Conservation (phyloP, 208 protist genomes). For the Crithidia acanthocephali region DNA sequence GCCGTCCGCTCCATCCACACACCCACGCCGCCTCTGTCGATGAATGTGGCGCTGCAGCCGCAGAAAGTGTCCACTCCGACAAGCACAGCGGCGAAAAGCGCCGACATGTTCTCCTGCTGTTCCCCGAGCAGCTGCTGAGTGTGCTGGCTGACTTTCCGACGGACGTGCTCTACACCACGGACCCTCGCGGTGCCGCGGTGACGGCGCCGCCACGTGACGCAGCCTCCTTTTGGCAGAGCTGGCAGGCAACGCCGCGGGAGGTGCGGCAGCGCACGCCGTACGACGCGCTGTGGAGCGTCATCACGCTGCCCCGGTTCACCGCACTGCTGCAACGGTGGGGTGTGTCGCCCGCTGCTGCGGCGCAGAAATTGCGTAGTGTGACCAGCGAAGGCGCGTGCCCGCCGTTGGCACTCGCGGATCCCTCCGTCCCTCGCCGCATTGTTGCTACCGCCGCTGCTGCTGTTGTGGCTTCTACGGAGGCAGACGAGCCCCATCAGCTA, state of each 20-base stretch:
- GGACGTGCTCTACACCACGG: conserved; percentile 41
- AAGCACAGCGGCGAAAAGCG: background rate
- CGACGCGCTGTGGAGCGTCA: conserved; percentile 43
- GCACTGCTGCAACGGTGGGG: conserved; percentile 53
- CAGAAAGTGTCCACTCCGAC: background rate
- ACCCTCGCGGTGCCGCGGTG: conserved; percentile 36
- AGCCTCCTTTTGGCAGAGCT: conserved; percentile 23
- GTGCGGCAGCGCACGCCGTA: conserved; percentile 26
- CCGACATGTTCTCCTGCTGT: conserved; percentile 37
- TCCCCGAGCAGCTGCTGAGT: conserved; percentile 43
- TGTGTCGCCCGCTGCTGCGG: conserved; percentile 27
- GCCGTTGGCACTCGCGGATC: too few relatives aligned
- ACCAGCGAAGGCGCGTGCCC: too few relatives aligned
- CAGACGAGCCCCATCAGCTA: background rate
- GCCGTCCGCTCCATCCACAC: conserved; percentile 28
- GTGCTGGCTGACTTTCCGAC: conserved; percentile 37
- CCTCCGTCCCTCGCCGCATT: background rate
- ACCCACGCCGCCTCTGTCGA: background rate
- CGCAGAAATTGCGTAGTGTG: conserved; percentile 2
- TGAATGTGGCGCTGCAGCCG: conserved; percentile 1
- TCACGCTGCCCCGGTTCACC: conserved; percentile 50
- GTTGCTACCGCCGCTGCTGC: background rate
- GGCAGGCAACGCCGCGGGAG: conserved; percentile 23
- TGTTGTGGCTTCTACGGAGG: background rate
- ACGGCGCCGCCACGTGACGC: conserved; percentile 24